Evolutionary conservation across 768 basidiomycete species (phyloP).

Genomic region (Panaeolus cyanescens): DNA sequence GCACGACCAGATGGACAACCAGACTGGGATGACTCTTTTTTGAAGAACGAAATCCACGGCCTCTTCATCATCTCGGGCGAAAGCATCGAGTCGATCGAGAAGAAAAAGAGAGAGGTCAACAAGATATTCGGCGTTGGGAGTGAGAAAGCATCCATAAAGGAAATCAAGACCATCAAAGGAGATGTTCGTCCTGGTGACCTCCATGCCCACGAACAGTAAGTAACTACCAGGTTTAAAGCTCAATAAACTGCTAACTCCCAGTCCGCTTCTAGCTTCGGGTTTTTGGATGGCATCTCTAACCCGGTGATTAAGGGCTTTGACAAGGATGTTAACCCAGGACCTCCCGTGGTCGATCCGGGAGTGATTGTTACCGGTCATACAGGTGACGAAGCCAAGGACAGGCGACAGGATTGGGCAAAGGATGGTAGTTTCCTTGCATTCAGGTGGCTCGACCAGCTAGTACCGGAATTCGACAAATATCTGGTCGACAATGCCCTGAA

Average conservation of each 20-base stretch:
- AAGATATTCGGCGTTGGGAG: conserved; percentile 33
- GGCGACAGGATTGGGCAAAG: conserved; percentile 44
- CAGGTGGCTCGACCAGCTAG: conserved; percentile 52
- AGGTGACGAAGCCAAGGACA: conserved; percentile 36
- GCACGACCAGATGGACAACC: conserved; percentile 29
- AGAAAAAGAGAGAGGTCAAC: conserved; percentile 34
- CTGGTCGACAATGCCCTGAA: conserved; percentile 40
- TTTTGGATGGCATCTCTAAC: conserved; percentile 53
- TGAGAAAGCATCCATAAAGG: conserved; percentile 33
- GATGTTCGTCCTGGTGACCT: conserved; percentile 45
- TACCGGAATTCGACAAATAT: conserved; percentile 53
- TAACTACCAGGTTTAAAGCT: not conserved
- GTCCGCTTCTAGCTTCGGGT: conserved; percentile 43
- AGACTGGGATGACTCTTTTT: conserved; percentile 51
- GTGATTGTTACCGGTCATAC: conserved; percentile 44
- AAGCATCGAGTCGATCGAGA: conserved; percentile 35
- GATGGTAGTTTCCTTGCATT: conserved; percentile 57
- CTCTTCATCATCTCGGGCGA: conserved; percentile 53
- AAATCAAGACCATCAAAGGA: conserved; percentile 37
- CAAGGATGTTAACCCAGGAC: conserved; percentile 35
- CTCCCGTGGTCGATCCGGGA: conserved; percentile 40
- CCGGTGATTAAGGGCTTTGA: conserved; percentile 46
- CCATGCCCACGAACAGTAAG: conserved; percentile 50
- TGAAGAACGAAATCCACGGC: conserved; percentile 44
- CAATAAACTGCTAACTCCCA: not conserved